These are phyloP conservation scores for Alternaria conjuncta DNA, from an alignment of 2,329 filamentous ascomycete species.

Conservation along the genomic window DNA sequence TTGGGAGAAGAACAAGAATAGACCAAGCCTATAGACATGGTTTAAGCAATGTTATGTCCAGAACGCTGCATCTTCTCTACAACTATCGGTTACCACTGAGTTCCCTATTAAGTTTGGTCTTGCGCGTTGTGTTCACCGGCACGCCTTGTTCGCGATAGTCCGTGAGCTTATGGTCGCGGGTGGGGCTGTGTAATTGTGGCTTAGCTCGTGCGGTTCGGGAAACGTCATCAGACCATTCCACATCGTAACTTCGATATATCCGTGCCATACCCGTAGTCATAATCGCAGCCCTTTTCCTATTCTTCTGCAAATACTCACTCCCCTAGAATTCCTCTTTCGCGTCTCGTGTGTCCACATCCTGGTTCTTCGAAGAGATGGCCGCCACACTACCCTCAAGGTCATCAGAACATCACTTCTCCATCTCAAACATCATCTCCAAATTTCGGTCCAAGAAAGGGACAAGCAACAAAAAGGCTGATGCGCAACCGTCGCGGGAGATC, in stretches of 20 bases:
- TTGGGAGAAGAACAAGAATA: conserved; percentile 40
- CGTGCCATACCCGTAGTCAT: not conserved
- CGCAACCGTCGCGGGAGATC: not conserved
- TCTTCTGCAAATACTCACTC: not conserved
- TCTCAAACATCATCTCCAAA: conserved; percentile 39
- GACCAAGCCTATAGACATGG: conserved; percentile 17
- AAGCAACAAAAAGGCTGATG: not conserved
- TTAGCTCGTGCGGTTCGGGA: conserved; percentile 9
- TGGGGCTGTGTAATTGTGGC: conserved; percentile 34
- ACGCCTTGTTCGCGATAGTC: not conserved
- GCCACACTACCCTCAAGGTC: conserved; percentile 18
- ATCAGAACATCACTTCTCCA: conserved; percentile 26
- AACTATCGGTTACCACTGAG: not conserved
- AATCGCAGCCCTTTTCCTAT: not conserved
- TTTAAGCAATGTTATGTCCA: not conserved
- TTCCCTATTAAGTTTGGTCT: not conserved
- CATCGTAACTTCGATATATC: not conserved
- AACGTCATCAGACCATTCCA: conserved; percentile 7
- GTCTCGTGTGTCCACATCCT: not conserved
- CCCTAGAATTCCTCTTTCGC: not conserved
- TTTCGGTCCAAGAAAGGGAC: conserved; percentile 28
- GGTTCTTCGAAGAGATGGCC: conserved; percentile 21
- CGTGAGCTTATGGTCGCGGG: conserved; percentile 4
- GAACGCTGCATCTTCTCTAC: not conserved
- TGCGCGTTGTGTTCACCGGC: not conserved